Evolutionary conservation across 2,329 filamentous ascomycete genomes (phyloP), one percentile per base, ranked within the genome.

Genomic region (Colletotrichum tabaci): DNA sequence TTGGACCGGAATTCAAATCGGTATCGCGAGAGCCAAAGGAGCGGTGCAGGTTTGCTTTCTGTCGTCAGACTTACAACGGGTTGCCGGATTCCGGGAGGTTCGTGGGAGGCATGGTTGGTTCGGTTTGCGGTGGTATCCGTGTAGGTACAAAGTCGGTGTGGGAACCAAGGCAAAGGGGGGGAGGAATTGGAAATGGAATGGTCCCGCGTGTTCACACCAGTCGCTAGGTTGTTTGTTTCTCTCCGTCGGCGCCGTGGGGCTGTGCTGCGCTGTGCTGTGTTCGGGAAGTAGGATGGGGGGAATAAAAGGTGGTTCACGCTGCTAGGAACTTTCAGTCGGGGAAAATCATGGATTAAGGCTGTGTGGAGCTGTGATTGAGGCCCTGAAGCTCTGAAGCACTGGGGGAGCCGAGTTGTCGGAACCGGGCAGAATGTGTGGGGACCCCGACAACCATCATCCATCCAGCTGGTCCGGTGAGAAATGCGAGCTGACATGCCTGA

Each of bases 41-140:
- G 61, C 38, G 61, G 38, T 61, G 60, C 44, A 50, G 35, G 53
- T 13, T 21, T 30, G 52, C 3, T 21, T 30, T 18, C 3, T 38
- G 18, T 56, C 30, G 18, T 40, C 52, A 26, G 23, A 82, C 84
- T 77, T 80, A 86, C 84, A 86, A 79, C 52, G 84, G 84, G 71
- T 86, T 86, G 47, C 84, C 84, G 42, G 83, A 85, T 71, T 82
- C 82, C 62, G 84, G 84, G 38, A 86, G 80, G 74, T 84, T 77
- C 15, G 84, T 86, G 13, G 84, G 83, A 74, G 84, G 77, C 84
- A 86, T 85, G 52, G 63, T 38, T 85, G 52, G 65, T 26, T 72
- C 23, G 60, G 55, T 46, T 44, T 30, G 50, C 12, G 40, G 61
- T 63, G 65, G 66, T 65, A 38, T 61, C 55, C 38, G 57, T 62